Conservation (phyloP, 441 rosid genomes). For the Breynia disticha region DNA sequence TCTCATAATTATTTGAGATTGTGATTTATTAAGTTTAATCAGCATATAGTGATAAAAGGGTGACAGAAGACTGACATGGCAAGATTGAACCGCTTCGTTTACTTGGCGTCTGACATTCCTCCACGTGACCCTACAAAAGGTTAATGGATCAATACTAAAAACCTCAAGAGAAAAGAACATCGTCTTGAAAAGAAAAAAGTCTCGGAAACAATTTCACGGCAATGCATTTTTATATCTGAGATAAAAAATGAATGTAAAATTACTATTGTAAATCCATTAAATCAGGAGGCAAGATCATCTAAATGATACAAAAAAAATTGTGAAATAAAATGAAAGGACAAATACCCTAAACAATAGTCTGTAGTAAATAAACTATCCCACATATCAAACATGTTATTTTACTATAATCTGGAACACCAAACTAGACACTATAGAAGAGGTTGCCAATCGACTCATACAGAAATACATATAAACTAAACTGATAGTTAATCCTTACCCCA, state of each 20-base stretch:
- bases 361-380: background rate
- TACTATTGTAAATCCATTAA: no score
- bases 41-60: slow-evolving; percentile 10
- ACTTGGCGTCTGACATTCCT: slow-evolving; percentile 87
- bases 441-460: background rate
- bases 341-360: background rate
- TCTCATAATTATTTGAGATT: background rate
- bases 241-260: no score
- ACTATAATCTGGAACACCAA: background rate
- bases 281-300: background rate
- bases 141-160: no score
- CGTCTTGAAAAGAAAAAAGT: no score
- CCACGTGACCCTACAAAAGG: slow-evolving; percentile 64
- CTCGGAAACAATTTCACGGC: no score
- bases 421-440: background rate
- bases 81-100: slow-evolving; percentile 76
- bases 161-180: no score
- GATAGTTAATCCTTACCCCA: slow-evolving; percentile 45
- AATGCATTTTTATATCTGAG: no score
- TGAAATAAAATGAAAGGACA: no score
- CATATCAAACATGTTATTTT: background rate
- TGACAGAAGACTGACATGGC: slow-evolving; percentile 56
- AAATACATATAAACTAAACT: slow-evolving; percentile 6
- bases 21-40: background rate
- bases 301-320: background rate